phyloP scores from a whole-genome alignment of 1,139 yeast genomes.

The Suhomyces terraborum region DNA sequence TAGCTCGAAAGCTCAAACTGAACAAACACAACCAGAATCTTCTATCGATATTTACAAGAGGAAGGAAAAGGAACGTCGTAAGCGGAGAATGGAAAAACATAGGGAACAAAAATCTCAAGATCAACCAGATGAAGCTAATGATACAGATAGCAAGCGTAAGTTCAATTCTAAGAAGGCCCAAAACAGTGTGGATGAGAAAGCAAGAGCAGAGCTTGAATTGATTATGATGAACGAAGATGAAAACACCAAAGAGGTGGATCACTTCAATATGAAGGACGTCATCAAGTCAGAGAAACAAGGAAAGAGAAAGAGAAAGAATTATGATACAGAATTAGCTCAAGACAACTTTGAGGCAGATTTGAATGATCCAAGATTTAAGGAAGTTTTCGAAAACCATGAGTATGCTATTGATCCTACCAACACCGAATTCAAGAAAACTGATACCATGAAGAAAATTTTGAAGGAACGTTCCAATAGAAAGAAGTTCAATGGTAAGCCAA shows the following conservation, averaged over 20 bases:
- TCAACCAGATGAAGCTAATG: conserved; percentile 13
- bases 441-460: conserved; percentile 80
- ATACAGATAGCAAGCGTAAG: conserved; percentile 20
- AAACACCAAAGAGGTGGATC: conserved; percentile 48
- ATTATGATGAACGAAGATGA: conserved; percentile 70
- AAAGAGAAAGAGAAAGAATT: conserved; percentile 52
- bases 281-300: conserved; percentile 69
- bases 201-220: conserved; percentile 73
- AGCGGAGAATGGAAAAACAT: conserved; percentile 72
- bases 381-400: conserved; percentile 83
- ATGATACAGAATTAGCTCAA: conserved; percentile 43
- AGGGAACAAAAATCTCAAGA: conserved; percentile 50
- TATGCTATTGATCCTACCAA: conserved; percentile 91
- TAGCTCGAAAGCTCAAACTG: conserved; percentile 25
- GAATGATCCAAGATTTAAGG: conserved; percentile 84
- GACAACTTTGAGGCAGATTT: conserved; percentile 71
- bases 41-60: conserved; percentile 82
- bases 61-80: conserved; percentile 91
- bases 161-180: conserved; percentile 18
- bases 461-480: conserved; percentile 69
- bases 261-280: conserved; percentile 80
- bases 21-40: conserved; percentile 57
- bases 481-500: conserved; percentile 15
- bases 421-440: conserved; percentile 84
- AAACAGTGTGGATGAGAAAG: conserved; percentile 38